These are phyloP conservation scores for Avena eriantha DNA, from an alignment of 176 grass and related monocot genomes.

Conservation along the genomic window DNA sequence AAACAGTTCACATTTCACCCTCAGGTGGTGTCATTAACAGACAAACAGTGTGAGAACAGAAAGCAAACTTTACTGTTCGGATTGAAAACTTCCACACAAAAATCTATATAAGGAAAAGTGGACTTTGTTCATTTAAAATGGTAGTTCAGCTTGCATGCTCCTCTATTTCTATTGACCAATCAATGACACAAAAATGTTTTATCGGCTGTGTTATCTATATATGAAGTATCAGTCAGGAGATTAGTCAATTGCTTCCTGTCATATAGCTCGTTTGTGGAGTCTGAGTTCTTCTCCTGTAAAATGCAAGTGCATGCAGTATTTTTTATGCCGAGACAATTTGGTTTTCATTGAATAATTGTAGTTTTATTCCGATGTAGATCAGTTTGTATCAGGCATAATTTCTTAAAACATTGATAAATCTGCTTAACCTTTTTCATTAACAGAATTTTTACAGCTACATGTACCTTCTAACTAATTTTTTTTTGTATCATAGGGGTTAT, in stretches of 20 bases:
- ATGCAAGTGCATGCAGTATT: not conserved
- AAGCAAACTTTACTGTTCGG: not conserved
- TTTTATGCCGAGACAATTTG: not conserved
- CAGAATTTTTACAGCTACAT: slow-evolving; percentile 8
- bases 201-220: not conserved
- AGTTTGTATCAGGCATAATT: not conserved
- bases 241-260: not conserved
- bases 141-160: slow-evolving; percentile 1
- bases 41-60: not conserved
- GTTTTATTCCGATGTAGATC: not conserved
- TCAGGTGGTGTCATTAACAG: not conserved
- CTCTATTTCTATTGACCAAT: not conserved
- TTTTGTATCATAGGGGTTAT: slow-evolving; percentile 58
- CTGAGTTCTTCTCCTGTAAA: not conserved
- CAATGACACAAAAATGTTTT: not conserved
- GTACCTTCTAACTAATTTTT: slow-evolving; percentile 17
- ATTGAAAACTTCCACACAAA: slow-evolving; percentile 1
- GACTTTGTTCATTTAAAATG: slow-evolving; percentile 2
- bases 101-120: not conserved
- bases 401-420: slow-evolving; percentile 22
- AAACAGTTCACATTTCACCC: not conserved
- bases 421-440: slow-evolving; percentile 11
- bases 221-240: not conserved
- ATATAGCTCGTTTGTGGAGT: not conserved
- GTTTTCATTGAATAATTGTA: not conserved